Evolutionary conservation across 768 basidiomycete species (phyloP).

Genomic region (Leccinum incarnatum): DNA sequence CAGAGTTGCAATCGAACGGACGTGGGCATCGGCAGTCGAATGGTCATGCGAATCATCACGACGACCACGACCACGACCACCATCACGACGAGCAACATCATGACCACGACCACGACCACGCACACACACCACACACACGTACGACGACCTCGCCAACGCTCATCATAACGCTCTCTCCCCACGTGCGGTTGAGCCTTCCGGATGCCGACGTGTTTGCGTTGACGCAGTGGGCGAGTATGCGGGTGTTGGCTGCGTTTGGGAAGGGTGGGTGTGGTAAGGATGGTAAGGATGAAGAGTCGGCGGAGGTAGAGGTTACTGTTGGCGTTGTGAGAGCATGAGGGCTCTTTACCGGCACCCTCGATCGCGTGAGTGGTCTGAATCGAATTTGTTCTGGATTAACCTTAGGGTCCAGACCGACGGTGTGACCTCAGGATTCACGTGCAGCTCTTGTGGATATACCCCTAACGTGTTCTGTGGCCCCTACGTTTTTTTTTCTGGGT

Average conservation of each 20-base stretch:
- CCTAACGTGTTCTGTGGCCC: neutral
- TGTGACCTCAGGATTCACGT: neutral
- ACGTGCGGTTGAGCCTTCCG: constrained; percentile 61
- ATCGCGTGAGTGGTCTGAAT: constrained; percentile 10
- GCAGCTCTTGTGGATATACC: constrained; percentile 15
- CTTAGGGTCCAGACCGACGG: neutral
- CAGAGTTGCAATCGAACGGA: neutral
- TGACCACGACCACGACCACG: constrained; percentile 3
- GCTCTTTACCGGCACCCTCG: neutral
- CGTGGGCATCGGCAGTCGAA: constrained; percentile 2
- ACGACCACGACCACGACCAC: constrained; percentile 7
- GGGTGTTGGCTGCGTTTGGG: constrained; percentile 52
- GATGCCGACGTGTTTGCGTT: constrained; percentile 72
- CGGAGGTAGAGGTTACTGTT: constrained; percentile 66
- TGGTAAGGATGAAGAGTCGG: constrained; percentile 25
- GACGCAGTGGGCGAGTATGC: constrained; percentile 76
- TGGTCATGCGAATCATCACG: constrained; percentile 3
- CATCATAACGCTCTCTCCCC: constrained; percentile 78
- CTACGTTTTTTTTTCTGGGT: neutral
- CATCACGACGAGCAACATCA: constrained; percentile 11
- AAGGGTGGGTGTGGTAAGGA: constrained; percentile 24
- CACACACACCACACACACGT: neutral
- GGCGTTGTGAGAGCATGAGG: constrained; percentile 63
- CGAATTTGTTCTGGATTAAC: constrained; percentile 1
- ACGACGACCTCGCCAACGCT: constrained; percentile 38